Conservation (phyloP, 164 flowering plant species). For the Echeveria elegans region DNA sequence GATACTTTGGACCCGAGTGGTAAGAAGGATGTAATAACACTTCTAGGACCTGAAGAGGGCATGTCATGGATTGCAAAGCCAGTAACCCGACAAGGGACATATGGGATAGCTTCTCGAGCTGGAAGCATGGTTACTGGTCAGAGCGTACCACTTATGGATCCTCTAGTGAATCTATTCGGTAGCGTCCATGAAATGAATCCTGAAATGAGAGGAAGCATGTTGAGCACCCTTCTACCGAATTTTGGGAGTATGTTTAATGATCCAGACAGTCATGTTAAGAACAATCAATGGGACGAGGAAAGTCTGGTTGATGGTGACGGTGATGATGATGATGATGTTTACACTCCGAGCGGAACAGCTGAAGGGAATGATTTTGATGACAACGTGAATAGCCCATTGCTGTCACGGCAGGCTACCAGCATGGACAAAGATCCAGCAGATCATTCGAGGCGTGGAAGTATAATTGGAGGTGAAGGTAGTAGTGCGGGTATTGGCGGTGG, state of each 20-base stretch:
- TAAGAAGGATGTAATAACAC: slow-evolving; percentile 17
- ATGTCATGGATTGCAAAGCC: slow-evolving; percentile 31
- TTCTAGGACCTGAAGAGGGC: slow-evolving; percentile 30
- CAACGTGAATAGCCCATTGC: slow-evolving; percentile 43
- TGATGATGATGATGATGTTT: slow-evolving; percentile 33
- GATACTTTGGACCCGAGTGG: slow-evolving; percentile 13
- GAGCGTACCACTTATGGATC: slow-evolving; percentile 23
- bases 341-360: slow-evolving; percentile 21
- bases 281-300: slow-evolving; percentile 52
- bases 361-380: slow-evolving; percentile 36
- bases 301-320: slow-evolving; percentile 37
- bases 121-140: slow-evolving; percentile 18
- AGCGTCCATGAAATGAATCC: slow-evolving; percentile 28
- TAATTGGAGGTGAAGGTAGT: slow-evolving; percentile 19
- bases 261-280: slow-evolving; percentile 28
- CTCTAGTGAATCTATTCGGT: slow-evolving; percentile 29
- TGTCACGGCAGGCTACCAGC: slow-evolving; percentile 45
- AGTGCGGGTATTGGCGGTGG: slow-evolving; percentile 61
- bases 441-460: slow-evolving; percentile 24
- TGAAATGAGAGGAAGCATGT: slow-evolving; percentile 11
- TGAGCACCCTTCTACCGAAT: slow-evolving; percentile 27
- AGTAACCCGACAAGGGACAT: slow-evolving; percentile 22
- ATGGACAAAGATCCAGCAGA: slow-evolving; percentile 28
- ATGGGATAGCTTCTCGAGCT: slow-evolving; percentile 22
- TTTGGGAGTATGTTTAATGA: slow-evolving; percentile 51